Percentiles rank a stretch among this genome's conserved stretches.
phyloP scores from a whole-genome alignment of 2,329 filamentous ascomycete genomes.

The Ramularia collo-cygni region DNA sequence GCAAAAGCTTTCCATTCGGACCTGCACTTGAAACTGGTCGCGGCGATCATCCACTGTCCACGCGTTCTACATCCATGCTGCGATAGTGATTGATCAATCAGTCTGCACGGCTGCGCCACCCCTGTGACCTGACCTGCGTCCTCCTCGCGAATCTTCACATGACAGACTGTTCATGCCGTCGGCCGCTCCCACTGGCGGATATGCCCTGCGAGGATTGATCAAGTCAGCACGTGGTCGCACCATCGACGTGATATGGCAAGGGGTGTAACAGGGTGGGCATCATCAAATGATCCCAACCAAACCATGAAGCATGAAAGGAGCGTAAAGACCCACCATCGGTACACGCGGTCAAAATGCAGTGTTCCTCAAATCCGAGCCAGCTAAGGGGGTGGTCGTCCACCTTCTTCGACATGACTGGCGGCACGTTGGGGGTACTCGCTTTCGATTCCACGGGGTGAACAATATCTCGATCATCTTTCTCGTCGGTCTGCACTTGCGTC shows the following conservation, averaged over 20 bases:
- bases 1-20: too few relatives aligned
- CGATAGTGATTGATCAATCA: background rate
- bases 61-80: background rate
- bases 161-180: slow-evolving; percentile 19
- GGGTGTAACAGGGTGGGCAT: slow-evolving; percentile 4
- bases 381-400: slow-evolving; percentile 81
- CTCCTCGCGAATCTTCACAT: slow-evolving; percentile 27
- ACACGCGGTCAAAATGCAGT: slow-evolving; percentile 87
- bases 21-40: too few relatives aligned
- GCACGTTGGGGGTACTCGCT: slow-evolving; percentile 74
- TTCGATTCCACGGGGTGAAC: slow-evolving; percentile 81
- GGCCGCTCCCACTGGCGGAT: slow-evolving; percentile 69
- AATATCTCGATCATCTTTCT: slow-evolving; percentile 34
- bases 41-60: too few relatives aligned
- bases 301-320: slow-evolving; percentile 3
- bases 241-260: background rate
- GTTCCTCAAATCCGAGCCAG: slow-evolving; percentile 90
- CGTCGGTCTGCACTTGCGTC: slow-evolving; percentile 36
- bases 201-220: slow-evolving; percentile 49
- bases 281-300: slow-evolving; percentile 11
- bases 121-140: background rate
- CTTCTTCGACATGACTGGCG: slow-evolving; percentile 80
- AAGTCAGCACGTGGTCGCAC: slow-evolving; percentile 1
- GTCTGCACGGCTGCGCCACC: slow-evolving; percentile 13
- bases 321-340: slow-evolving; percentile 63